A percentile compares a stretch with the other conserved stretches of the same genome.
Conservation (phyloP, 495 filamentous ascomycete genomes). For the Hyaloscypha finlandica region DNA sequence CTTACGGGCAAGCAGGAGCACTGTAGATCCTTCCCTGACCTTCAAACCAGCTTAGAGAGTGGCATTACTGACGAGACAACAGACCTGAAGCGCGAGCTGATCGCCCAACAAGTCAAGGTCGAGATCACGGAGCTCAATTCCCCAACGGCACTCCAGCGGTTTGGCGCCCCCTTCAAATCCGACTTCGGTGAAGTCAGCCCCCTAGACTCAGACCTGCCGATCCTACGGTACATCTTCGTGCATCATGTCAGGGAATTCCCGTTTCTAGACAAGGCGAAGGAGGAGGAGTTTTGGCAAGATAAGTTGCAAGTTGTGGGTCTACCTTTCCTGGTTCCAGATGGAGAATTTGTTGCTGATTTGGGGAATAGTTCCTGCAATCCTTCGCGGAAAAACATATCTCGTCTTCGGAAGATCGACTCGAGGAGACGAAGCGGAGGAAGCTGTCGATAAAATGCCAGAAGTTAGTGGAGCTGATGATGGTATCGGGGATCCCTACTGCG, state of each 20-base stretch:
- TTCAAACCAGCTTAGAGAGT: slow-evolving; percentile 8
- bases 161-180: slow-evolving; percentile 92
- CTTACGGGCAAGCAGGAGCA: slow-evolving; percentile 98
- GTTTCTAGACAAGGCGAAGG: slow-evolving; percentile 90
- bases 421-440: slow-evolving; percentile 94
- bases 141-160: slow-evolving; percentile 89
- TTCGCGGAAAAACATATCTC: slow-evolving; percentile 98
- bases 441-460: slow-evolving; percentile 91
- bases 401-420: slow-evolving; percentile 90
- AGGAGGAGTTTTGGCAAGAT: slow-evolving; percentile 99
- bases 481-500: slow-evolving; percentile 91
- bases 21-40: slow-evolving; percentile 52
- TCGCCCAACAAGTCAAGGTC: slow-evolving; percentile 82
- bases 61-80: slow-evolving; percentile 11
- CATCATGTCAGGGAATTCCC: slow-evolving; percentile 98
- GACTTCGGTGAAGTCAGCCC: slow-evolving; percentile 91
- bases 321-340: not conserved
- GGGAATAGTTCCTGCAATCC: slow-evolving; percentile 82
- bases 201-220: slow-evolving; percentile 90
- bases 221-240: slow-evolving; percentile 95
- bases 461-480: slow-evolving; percentile 98
- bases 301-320: slow-evolving; percentile 87
- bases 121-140: slow-evolving; percentile 93
- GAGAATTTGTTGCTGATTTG: not conserved
- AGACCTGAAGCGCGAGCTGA: slow-evolving; percentile 96